Percentiles rank a stretch among this genome's conserved stretches.
Evolutionary conservation across 371 early-diverging fungal genomes (phyloP).

Genomic region (Chytridiales sp.): DNA sequence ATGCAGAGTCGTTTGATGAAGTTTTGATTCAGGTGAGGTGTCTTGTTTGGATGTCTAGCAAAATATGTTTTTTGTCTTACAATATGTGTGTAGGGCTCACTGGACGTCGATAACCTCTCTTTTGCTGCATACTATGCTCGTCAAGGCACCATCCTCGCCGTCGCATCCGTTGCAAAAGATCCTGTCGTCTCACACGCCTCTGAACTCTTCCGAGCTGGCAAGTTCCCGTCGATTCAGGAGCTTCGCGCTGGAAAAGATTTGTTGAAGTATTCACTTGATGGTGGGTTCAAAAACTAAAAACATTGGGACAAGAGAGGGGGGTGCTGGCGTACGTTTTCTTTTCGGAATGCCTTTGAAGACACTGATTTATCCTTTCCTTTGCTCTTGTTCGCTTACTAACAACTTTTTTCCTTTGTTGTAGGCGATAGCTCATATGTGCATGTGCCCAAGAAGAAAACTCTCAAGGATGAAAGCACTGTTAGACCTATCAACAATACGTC

Average conservation of each 20-base stretch:
- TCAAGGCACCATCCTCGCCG: constrained; percentile 51
- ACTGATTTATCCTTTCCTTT: too few relatives aligned
- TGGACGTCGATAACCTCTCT: constrained; percentile 27
- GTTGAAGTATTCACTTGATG: constrained; percentile 21
- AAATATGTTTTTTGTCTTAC: background rate
- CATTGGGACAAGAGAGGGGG: background rate
- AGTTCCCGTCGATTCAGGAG: constrained; percentile 49
- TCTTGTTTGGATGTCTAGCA: background rate
- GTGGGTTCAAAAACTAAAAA: background rate
- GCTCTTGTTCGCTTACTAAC: too few relatives aligned
- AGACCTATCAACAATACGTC: too few relatives aligned
- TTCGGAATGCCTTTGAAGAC: too few relatives aligned
- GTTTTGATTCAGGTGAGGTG: constrained; percentile 46
- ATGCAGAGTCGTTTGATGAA: constrained; percentile 51
- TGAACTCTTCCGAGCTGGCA: constrained; percentile 51
- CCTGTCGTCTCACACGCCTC: constrained; percentile 50
- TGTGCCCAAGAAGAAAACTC: too few relatives aligned
- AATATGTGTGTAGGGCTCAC: constrained; percentile 9
- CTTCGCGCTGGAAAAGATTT: constrained; percentile 40
- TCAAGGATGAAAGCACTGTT: too few relatives aligned
- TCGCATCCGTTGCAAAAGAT: constrained; percentile 50
- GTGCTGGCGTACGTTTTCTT: too few relatives aligned
- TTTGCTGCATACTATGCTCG: constrained; percentile 55
- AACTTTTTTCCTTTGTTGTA: too few relatives aligned
- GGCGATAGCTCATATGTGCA: too few relatives aligned